These are phyloP conservation scores for Theileria annulata DNA, from an alignment of 169 alveolate species.

Conservation along the genomic window DNA sequence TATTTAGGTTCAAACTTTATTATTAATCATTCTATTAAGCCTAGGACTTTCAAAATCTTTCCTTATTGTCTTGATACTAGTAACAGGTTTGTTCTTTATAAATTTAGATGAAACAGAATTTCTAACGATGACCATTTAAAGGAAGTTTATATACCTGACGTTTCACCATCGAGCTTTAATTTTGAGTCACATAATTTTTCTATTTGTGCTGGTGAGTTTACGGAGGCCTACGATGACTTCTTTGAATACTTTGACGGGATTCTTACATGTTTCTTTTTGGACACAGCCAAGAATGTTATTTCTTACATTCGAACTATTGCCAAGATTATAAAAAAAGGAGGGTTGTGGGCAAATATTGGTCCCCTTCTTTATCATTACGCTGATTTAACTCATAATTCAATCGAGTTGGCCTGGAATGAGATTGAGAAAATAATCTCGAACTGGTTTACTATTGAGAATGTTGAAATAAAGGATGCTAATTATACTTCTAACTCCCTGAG, in stretches of 20 bases:
- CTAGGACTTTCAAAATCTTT: slow-evolving; percentile 68
- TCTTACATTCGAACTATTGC: slow-evolving; percentile 93
- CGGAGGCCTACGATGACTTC: slow-evolving; percentile 81
- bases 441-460: slow-evolving; percentile 81
- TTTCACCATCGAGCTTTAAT: slow-evolving; percentile 75
- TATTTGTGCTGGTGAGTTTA: slow-evolving; percentile 97
- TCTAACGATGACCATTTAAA: slow-evolving; percentile 86
- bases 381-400: slow-evolving; percentile 87
- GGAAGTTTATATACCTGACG: slow-evolving; percentile 90
- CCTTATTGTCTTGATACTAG: slow-evolving; percentile 83
- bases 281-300: slow-evolving; percentile 96
- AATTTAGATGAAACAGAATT: slow-evolving; percentile 60
- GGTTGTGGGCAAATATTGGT: slow-evolving; percentile 97
- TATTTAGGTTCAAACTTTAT: slow-evolving; percentile 77
- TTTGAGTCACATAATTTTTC: slow-evolving; percentile 84
- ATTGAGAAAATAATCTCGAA: slow-evolving; percentile 69
- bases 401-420: slow-evolving; percentile 95
- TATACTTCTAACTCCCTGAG: slow-evolving; percentile 85
- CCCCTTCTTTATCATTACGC: slow-evolving; percentile 97
- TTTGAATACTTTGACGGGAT: slow-evolving; percentile 89
- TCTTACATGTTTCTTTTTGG: slow-evolving; percentile 94
- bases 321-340: slow-evolving; percentile 85
- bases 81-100: slow-evolving; percentile 50
- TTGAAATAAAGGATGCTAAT: slow-evolving; percentile 84
- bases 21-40: slow-evolving; percentile 76